Base-by-base conservation (phyloP, 768 basidiomycete genomes). In the Amanita thiersii region DNA sequence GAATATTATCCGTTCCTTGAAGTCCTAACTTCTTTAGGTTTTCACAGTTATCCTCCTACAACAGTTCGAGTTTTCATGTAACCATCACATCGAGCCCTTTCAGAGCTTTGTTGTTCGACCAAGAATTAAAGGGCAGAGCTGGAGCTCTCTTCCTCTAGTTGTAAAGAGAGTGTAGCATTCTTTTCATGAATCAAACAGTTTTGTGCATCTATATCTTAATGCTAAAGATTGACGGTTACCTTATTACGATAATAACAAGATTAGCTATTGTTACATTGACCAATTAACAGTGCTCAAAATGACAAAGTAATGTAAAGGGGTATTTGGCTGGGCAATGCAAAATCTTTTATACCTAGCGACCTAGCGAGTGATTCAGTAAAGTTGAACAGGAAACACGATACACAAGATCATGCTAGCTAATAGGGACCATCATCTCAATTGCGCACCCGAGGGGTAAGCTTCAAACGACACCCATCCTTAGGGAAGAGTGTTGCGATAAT, bases 401-500 rank as follows among this genome's bases (percentile, higher is more conserved):
- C n/a, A n/a, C n/a, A n/a, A n/a, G n/a, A n/a, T n/a, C n/a, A n/a
- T n/a, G n/a, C n/a, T n/a, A n/a, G n/a, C n/a, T n/a, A n/a, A n/a
- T n/a, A n/a, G n/a, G n/a, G n/a, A n/a, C n/a, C n/a, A n/a, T n/a
- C n/a, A n/a, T n/a, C n/a, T 42, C 15, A 34, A 45, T 19, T 37
- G 37, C 58, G 51, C 8, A 54, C 49, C 39, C 83, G 77, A 21
- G 88, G 83, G 2, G 75, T 70, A 51, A 94, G 75, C 55, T 79
- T 86, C 48, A 97, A 71, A 44, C 75, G 62, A 52, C 90, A 89
- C 31, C 88, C 89, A 54, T 97, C 93, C 60, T 87, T 82, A 8
- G 96, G 96, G 78, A 99, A 99, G 31, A 98, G 63, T 15, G 91
- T 96, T n/a, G 93, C 88, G 50, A 97, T 90, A 48, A 97, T 89